Base-by-base conservation (phyloP, 306 rosid species). In the Cucurbita argyrosperma region DNA sequence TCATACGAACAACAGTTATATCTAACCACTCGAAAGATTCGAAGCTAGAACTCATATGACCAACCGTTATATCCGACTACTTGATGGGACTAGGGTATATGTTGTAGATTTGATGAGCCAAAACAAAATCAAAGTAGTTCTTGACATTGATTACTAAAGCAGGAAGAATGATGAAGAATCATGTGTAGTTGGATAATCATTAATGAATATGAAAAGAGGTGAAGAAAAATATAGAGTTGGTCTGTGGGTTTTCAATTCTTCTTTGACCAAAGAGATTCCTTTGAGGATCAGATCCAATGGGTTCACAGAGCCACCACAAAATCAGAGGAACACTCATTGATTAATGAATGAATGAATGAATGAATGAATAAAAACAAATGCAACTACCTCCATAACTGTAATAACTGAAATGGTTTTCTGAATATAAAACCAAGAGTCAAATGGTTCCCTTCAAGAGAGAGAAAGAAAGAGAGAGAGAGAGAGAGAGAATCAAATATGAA, bases 351-450 rank as follows among this genome's bases (percentile, higher is more conserved):
- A 71, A 21, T 21, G 23, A 21, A 21, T 21, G 13, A 49, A 18
- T 64, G 13, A 49, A 71, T 35, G 62, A 71, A 71, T 15, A 46
- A 76, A 39, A 72, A 62, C 71, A 1, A 65, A 76, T 76, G 45
- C 67, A 76, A 66, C 40, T 79, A 55, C 51, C 74, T 69, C 79
- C 83, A 67, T 64, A 67, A 42, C 59, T 54, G 64, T 23, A 74
- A 47, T 75, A 75, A 62, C 70, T 40, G 59, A 63, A 52, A 46
- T 39, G n/a, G 19, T 15, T 65, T 67, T 50, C 26, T 67, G 12
- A 56, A 23, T 77, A 69, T 54, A 50, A 76, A 30, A 65, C n/a
- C 40, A 12, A 52, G 14, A 56, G 69, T 47, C 45, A 45, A 23
- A 7, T 4, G 26, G 74, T 68, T 68, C 74, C 74, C 57, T 21